Evolutionary conservation across 805 yeast genomes (phyloP), one percentile per base, ranked within the genome.

Genomic region (Yamadazyma endophytica): DNA sequence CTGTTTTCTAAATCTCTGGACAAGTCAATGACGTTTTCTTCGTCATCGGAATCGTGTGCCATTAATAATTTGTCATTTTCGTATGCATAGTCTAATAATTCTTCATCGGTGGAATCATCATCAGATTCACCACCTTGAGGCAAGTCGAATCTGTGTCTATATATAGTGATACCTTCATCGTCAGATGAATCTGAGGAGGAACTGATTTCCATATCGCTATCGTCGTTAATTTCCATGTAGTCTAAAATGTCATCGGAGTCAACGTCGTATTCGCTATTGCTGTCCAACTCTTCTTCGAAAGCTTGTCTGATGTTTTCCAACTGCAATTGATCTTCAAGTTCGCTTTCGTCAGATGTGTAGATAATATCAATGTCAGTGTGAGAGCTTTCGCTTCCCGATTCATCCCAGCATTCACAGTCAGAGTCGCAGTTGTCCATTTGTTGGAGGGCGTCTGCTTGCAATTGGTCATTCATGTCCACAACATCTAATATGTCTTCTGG

Each of bases 151-250:
- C 56, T 54, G 43, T 62, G 66, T 39, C 53, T 58, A 54, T 64
- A 64, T 33, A 64, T 64, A 19, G 70, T 64, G 36, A 61, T 37
- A 17, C 70, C 71, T 46, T 64, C 69, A 32, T 55, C 66, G 24
- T 53, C 64, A 14, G 61, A 52, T 12, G 64, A 55, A 14, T 55
- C 50, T 17, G 49, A 53, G 19, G 58, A 51, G 8, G 37, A 35
- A 23, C 44, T 52, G 31, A 43, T 37, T 40, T 17, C 52, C 57
- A 41, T 52, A 44, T 39, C 43, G 17, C 30, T 43, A 31, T 15
- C 37, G 40, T 23, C 49, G 46, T 33, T 19, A 13, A 28, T 11
- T 44, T 49, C 20, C 49, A n/a, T 23, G 5, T 28, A 21, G 11
- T 36, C 44, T 13, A 42, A 47, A 16, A 45, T 52, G 23, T 44